Evolutionary conservation across 2,329 filamentous ascomycete genomes (phyloP), one percentile per base, ranked within the genome.

Genomic region (Trichophaea hybrida): DNA sequence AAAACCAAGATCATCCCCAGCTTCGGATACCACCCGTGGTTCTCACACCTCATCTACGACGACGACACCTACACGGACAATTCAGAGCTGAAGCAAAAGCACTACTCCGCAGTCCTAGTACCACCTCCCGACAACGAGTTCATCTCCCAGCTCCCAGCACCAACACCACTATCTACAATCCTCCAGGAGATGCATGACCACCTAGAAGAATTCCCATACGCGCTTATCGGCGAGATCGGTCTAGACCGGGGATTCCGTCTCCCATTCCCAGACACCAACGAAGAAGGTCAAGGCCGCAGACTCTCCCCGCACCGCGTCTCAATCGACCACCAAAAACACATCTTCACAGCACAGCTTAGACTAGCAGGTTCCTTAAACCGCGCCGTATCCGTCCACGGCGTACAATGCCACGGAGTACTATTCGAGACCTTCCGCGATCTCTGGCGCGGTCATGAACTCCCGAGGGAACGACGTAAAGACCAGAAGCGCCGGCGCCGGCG

Each of bases 1-100:
- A 8, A 59, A 59, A 49, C 32, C 71, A 17, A 55, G 61, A 57
- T 83, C 31, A 67, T 91, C 2, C 85, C 87, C 0, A 81, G 82
- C n/a, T 91, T 90, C 72, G 87, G 87, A 17, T 90, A 86, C 85
- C 87, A 93, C 70, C 87, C 87, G 0, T 93, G 87, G 87, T 91
- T 90, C 71, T 85, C 86, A 1, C 77, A 91, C 70, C 82, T 87
- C 65, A 77, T 93, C 67, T 88, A 82, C 69, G 78, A 83, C 68
- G 81, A 69, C 40, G 33, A 68, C 13, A 61, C 69, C 7, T 57
- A 61, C 15, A 44, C 24, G 24, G 24, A 24, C 56, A n/a, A 59
- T 51, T 57, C 53, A 44, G 57, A 64, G 37, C 46, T 59, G 17
- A 78, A 67, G 78, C 77, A 74, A 61, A 67, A 64, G 61, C 86